phyloP scores from a whole-genome alignment of 306 rosid species.

The Prosopis cineraria region DNA sequence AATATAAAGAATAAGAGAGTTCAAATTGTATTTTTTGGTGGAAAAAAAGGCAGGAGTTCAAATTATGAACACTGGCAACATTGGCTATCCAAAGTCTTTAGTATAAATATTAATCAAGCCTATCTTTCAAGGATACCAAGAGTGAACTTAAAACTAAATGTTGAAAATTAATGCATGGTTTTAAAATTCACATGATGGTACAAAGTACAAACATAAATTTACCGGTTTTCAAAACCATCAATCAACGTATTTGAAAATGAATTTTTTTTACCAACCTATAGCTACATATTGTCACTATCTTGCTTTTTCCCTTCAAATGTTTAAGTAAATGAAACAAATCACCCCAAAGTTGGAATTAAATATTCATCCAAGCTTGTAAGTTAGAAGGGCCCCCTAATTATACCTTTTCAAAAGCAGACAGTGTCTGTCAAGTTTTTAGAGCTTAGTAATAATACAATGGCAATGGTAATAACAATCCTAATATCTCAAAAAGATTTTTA shows the following conservation, averaged over 20 bases:
- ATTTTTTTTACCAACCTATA: conserved; percentile 24
- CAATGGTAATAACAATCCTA: conserved; percentile 11
- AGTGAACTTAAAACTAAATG: not conserved
- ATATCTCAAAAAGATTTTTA: not conserved
- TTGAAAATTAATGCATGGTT: conserved; percentile 2
- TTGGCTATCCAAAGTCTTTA: too few relatives aligned
- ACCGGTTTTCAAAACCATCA: conserved; percentile 1
- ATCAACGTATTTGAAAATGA: conserved; percentile 2
- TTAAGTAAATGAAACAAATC: too few relatives aligned
- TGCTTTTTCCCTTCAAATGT: too few relatives aligned
- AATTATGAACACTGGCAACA: too few relatives aligned
- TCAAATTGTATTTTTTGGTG: too few relatives aligned
- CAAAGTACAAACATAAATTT: not conserved
- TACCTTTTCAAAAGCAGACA: not conserved
- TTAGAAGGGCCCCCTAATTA: not conserved
- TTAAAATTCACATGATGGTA: conserved; percentile 23
- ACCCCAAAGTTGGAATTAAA: too few relatives aligned
- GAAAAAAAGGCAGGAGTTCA: too few relatives aligned
- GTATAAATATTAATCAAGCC: too few relatives aligned
- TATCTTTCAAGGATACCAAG: conserved; percentile 13
- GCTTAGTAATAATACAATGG: not conserved
- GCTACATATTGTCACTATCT: too few relatives aligned
- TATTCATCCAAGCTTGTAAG: not conserved
- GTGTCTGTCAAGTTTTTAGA: not conserved
- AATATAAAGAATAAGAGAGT: not conserved